Base-by-base conservation (phyloP, 257 asterid species). In the Coffea canephora region DNA sequence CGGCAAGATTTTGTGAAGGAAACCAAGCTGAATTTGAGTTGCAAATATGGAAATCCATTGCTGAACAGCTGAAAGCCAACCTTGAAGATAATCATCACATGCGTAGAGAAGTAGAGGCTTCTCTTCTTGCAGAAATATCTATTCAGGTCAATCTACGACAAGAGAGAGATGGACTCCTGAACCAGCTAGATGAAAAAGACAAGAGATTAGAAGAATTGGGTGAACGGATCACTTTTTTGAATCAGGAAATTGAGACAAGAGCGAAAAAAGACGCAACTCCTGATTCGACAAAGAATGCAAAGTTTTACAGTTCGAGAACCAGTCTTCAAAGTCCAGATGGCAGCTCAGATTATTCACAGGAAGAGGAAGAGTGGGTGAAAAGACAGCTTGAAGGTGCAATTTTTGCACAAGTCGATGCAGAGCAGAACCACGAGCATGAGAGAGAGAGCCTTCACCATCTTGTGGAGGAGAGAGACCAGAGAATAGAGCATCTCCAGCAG, bases 21-120 rank as follows among this genome's bases (percentile, higher is more conserved):
- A 91, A 88, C 78, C 94, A 89, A 80, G 81, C 88, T 34, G 97
- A 91, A 78, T 93, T 84, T 84, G 97, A 95, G 80, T 77, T 95
- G 86, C 89, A 87, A 85, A 75, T 88, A 76, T 95, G 98, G 98
- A 90, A 85, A 88, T 92, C 93, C 27, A 59, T 89, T 34, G 93
- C 95, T 21, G 97, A 88, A 72, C 87, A 92, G 84, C 59, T 93
- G 88, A 91, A 90, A 85, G 82, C 82, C 49, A 90, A 77, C 83
- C 86, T 90, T 46, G 84, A 86, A 79, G 93, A 88, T 75, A 88
- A 87, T 85, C 87, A 84, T 64, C 87, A 84, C 73, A 78, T 91
- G 91, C 91, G 97, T 15, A 81, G 39, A 79, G 91, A 93, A 83
- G 85, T 95, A 31, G 99, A 95, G 90, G 91, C 96, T 83, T 95